Conservation (phyloP, 2,329 filamentous ascomycete genomes). For the Colletotrichum lupini region DNA sequence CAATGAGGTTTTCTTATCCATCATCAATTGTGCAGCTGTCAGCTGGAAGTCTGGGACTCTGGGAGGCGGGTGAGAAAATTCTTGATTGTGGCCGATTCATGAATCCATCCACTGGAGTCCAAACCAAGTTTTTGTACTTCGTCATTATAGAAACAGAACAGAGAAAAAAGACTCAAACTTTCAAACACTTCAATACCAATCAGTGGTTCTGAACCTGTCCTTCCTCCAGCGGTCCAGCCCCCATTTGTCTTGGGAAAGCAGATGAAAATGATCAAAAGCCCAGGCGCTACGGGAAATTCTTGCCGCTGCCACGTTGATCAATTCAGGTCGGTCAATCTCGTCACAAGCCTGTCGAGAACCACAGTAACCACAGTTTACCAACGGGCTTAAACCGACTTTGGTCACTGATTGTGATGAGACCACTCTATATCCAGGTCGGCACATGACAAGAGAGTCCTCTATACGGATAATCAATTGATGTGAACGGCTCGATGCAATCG, state of each 20-base stretch:
- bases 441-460: neutral
- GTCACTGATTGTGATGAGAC: neutral
- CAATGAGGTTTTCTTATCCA: neutral
- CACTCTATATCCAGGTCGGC: neutral
- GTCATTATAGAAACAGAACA: neutral
- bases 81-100: neutral
- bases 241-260: neutral
- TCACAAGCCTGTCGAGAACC: neutral
- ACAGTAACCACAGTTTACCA: constrained; percentile 3
- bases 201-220: neutral
- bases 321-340: constrained; percentile 10
- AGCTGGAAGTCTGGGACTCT: neutral
- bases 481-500: neutral
- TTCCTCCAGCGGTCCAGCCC: neutral
- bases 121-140: neutral
- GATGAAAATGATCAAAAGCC: neutral
- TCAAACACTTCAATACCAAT: neutral
- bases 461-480: neutral
- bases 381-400: constrained; percentile 6
- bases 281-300: constrained; percentile 7
- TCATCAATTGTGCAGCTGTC: neutral
- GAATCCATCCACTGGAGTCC: neutral
- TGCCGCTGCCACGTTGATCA: constrained; percentile 4
- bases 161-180: no score
- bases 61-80: neutral